Evolutionary conservation across 2,329 filamentous ascomycete species (phyloP).

Genomic region (Pseudovirgaria hyperparasitica): DNA sequence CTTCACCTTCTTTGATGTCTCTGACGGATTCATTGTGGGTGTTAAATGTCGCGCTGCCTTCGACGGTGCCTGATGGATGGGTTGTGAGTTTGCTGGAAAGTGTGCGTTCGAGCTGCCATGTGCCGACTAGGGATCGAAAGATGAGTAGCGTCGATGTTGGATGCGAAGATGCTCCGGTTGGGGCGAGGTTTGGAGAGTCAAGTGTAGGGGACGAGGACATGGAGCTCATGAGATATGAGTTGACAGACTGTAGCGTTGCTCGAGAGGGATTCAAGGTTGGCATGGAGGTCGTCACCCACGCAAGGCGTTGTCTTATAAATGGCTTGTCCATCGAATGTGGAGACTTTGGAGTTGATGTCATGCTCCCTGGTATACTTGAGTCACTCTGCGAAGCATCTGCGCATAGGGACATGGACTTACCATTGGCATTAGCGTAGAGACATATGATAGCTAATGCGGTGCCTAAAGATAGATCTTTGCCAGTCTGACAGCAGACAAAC

Average conservation of each 20-base stretch:
- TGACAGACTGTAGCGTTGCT: conserved; percentile 79
- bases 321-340: conserved; percentile 49
- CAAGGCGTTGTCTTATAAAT: conserved; percentile 62
- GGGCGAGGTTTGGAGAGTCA: neutral
- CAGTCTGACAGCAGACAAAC: conserved; percentile 57
- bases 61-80: conserved; percentile 54
- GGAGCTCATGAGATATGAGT: conserved; percentile 65
- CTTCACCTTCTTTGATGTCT: conserved; percentile 20
- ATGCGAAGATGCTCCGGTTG: neutral
- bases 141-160: conserved; percentile 4
- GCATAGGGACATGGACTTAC: conserved; percentile 21
- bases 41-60: conserved; percentile 51
- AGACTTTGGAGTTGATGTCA: conserved; percentile 3
- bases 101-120: conserved; percentile 51
- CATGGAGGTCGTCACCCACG: conserved; percentile 69
- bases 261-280: conserved; percentile 74
- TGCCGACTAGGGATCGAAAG: conserved; percentile 27
- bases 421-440: conserved; percentile 54
- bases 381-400: neutral
- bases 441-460: conserved; percentile 66
- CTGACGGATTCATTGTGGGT: conserved; percentile 22
- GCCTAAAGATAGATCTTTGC: conserved; percentile 70
- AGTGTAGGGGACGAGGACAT: conserved; percentile 2
- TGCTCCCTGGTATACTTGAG: conserved; percentile 3
- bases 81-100: conserved; percentile 42